phyloP scores from a whole-genome alignment of 2,329 filamentous ascomycete genomes.

The Colletotrichum nymphaeae region DNA sequence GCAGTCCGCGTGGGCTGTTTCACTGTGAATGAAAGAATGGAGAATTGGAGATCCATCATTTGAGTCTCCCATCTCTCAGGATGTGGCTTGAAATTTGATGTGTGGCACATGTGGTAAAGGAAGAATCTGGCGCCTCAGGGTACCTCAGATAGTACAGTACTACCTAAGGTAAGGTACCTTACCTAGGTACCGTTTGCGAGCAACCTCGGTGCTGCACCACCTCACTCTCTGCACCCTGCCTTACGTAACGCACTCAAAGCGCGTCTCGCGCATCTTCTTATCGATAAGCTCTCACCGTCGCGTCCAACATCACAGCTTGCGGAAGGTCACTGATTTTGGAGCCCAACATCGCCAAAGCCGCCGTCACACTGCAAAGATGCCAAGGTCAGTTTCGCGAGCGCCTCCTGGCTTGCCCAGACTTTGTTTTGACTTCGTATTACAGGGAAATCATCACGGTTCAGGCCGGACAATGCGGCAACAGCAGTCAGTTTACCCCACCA shows the following conservation, averaged over 20 bases:
- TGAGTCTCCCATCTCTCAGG: neutral
- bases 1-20: constrained; percentile 29
- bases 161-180: too few relatives aligned
- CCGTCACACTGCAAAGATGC: constrained; percentile 30
- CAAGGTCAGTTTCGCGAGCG: constrained; percentile 23
- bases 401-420: neutral
- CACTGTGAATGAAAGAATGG: constrained; percentile 31
- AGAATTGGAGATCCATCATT: constrained; percentile 22
- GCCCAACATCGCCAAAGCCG: constrained; percentile 24
- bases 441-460: constrained; percentile 99
- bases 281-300: constrained; percentile 35
- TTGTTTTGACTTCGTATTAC: constrained; percentile 3
- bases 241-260: constrained; percentile 11
- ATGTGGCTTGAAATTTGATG: neutral
- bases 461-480: constrained; percentile 99
- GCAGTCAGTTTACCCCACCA: constrained; percentile 74
- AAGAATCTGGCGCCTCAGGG: neutral
- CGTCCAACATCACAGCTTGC: constrained; percentile 32
- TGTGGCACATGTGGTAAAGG: neutral
- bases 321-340: constrained; percentile 11
- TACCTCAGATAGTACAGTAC: too few relatives aligned
- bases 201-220: neutral
- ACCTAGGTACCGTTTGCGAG: neutral
- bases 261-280: constrained; percentile 33
- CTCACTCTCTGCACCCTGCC: too few relatives aligned